Conservation (phyloP, 768 basidiomycete species). For the Lactarius deliciosus region DNA sequence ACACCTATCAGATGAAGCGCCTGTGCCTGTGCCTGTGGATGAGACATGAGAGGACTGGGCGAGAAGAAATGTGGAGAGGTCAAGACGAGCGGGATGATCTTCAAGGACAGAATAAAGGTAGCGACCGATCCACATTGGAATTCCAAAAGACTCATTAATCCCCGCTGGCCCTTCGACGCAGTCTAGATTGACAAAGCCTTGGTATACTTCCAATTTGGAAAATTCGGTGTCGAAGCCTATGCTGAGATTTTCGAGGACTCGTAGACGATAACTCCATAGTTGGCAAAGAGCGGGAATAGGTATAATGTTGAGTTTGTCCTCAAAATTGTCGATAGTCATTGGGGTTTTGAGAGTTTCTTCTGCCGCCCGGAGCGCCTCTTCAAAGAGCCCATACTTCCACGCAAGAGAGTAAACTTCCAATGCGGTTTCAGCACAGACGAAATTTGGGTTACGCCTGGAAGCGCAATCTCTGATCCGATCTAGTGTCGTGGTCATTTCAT, state of each 20-base stretch:
- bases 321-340: background rate
- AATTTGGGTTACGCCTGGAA: too few relatives aligned
- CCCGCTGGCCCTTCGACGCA: too few relatives aligned
- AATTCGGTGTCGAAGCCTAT: too few relatives aligned
- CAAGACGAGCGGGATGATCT: background rate
- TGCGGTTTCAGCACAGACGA: background rate
- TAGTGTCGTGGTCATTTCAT: too few relatives aligned
- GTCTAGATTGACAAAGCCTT: background rate
- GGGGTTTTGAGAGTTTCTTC: background rate
- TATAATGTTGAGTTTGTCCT: background rate
- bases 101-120: background rate
- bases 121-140: background rate
- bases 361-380: background rate
- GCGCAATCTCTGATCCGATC: too few relatives aligned
- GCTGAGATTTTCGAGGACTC: background rate
- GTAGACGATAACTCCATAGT: background rate
- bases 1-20: background rate
- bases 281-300: background rate
- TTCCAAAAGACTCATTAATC: background rate
- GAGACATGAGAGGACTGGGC: background rate
- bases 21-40: too few relatives aligned
- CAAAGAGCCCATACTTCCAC: background rate
- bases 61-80: background rate
- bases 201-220: background rate
- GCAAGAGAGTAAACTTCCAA: background rate